Base-by-base conservation (phyloP, 2,329 filamentous ascomycete genomes). In the Microdochium trichocladiopsis region DNA sequence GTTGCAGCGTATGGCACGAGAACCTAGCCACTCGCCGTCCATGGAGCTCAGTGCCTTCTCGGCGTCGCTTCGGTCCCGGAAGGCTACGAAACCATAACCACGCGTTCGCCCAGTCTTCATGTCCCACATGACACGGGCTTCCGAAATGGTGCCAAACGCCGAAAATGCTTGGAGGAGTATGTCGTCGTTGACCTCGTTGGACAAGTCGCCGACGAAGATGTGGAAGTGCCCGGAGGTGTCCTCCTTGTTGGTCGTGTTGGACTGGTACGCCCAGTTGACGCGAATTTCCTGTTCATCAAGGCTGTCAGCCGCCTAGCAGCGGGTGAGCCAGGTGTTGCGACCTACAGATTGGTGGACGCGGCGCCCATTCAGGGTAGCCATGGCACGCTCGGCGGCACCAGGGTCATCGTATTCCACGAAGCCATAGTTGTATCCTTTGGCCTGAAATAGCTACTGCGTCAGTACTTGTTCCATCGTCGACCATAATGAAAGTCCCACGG, bases 51-150 rank as follows among this genome's bases (percentile, higher is more conserved):
- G 73, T 2, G 94, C 93, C 73, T 96, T 96, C 70, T 99, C 94
- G 25, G 94, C 94, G 65, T 99, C 94, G 33, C 82, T 76, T 57
- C 93, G 90, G 57, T 99, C 94, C 57, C 93, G 88, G 81, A 95
- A 99, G 49, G 94, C 94, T 61, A 97, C 93, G 66, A 99, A 99
- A 12, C 94, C 94, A 66, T 99, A 99, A 55, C 94, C 94, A 67
- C 94, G 89, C 60, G 94, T 97, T 58, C 94, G 87, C 60, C 94
- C 94, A 33, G 94, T 99, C 81, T 99, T 99, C 94, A 99, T 99
- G 70, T 99, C 94, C 94, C 94, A 99, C 94, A 99, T 99, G 58
- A 99, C 94, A 63, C 94, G 91, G 55, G 94, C 94, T 72, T 99
- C 94, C 2, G 94, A 99, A 49, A 99, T 92, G 12, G 86, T 90